Percentiles rank a stretch among this genome's conserved stretches.
These are phyloP conservation scores for Beauveria rudraprayagi DNA, from an alignment of 2,329 filamentous ascomycete genomes.

Conservation along the genomic window DNA sequence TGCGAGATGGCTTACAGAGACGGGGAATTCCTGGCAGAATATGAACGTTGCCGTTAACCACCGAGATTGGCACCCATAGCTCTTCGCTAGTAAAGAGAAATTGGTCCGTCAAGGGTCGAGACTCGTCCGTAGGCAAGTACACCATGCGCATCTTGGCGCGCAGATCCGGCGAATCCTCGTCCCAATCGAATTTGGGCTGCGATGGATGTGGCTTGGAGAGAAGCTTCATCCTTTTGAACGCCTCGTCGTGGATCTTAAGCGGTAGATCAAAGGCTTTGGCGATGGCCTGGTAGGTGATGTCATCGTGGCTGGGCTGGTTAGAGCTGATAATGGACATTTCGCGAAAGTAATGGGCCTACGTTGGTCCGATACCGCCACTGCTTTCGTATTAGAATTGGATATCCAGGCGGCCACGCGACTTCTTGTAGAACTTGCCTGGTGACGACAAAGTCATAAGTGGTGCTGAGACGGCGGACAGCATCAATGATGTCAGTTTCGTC, in stretches of 20 bases:
- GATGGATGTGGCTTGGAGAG: conserved; percentile 66
- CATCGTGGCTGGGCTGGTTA: conserved; percentile 63
- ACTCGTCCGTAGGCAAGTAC: conserved; percentile 68
- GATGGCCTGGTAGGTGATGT: conserved; percentile 94
- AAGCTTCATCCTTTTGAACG: conserved; percentile 74
- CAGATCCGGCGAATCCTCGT: conserved; percentile 64
- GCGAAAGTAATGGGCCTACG: conserved; percentile 45
- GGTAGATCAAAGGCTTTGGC: conserved; percentile 78
- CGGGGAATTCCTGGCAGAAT: conserved; percentile 85
- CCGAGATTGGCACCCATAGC: conserved; percentile 82
- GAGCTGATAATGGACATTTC: neutral
- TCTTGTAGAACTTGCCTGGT: conserved; percentile 48
- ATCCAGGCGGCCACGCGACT: neutral
- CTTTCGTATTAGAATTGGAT: neutral
- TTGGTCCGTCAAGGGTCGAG: conserved; percentile 58
- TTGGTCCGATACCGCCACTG: conserved; percentile 88
- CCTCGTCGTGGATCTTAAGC: conserved; percentile 67
- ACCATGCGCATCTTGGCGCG: conserved; percentile 88
- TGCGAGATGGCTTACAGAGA: conserved; percentile 47
- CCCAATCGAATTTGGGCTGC: conserved; percentile 75
- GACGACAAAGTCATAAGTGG: conserved; percentile 86
- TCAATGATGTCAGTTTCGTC: conserved; percentile 87
- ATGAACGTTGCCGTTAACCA: conserved; percentile 89
- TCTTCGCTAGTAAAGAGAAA: conserved; percentile 71
- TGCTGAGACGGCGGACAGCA: conserved; percentile 78